Conservation (phyloP, 257 asterid species). For the Solanum chiquidenum region DNA sequence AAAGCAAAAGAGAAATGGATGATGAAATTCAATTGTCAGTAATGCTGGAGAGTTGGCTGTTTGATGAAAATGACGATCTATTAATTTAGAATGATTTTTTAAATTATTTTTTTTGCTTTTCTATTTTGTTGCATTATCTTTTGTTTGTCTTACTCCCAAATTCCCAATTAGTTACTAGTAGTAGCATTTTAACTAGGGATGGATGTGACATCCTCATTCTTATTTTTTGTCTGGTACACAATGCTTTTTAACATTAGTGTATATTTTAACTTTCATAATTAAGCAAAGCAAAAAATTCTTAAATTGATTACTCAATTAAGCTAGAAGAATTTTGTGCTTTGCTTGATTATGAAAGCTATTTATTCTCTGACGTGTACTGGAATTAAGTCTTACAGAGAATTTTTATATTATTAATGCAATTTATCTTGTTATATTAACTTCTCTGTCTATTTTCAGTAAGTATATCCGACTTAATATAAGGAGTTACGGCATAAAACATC, state of each 20-base stretch:
- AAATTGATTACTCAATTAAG: background rate
- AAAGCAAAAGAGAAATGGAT: slow-evolving; percentile 23
- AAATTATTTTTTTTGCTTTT: background rate
- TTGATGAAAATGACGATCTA: slow-evolving; percentile 37
- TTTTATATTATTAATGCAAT: background rate
- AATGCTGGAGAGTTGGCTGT: slow-evolving; percentile 61
- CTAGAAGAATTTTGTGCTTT: background rate
- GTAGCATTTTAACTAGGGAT: background rate
- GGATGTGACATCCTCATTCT: background rate
- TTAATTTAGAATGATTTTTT: slow-evolving; percentile 14
- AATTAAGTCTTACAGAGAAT: background rate
- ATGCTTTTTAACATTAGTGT: background rate
- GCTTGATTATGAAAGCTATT: background rate
- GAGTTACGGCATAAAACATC: background rate
- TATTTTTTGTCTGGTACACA: background rate
- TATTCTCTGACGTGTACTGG: background rate
- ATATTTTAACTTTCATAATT: background rate
- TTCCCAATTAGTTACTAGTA: background rate
- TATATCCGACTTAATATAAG: background rate
- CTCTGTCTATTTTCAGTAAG: background rate
- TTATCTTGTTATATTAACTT: background rate
- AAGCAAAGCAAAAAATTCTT: background rate
- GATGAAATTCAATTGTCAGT: slow-evolving; percentile 28
- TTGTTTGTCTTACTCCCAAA: background rate
- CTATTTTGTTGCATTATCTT: background rate